Conservation (phyloP, 768 basidiomycete species). For the Clathrus columnatus region DNA sequence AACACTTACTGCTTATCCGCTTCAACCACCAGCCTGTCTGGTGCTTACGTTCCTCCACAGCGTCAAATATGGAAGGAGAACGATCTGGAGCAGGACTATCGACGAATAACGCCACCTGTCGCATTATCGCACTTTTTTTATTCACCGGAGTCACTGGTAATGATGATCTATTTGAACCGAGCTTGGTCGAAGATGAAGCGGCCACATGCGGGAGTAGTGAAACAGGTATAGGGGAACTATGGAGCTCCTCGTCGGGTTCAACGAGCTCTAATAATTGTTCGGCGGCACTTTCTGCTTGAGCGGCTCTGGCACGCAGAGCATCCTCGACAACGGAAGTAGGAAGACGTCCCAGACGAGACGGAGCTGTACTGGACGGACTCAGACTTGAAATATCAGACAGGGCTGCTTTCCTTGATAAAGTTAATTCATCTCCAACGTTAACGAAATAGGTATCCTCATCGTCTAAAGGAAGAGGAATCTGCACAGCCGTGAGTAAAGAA, state of each 20-base stretch:
- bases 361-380: slow-evolving; percentile 34
- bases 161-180: slow-evolving; percentile 20
- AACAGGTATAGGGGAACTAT: slow-evolving; percentile 44
- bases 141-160: slow-evolving; percentile 60
- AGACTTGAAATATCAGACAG: slow-evolving; percentile 32
- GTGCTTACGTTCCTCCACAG: slow-evolving; percentile 55
- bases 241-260: slow-evolving; percentile 53
- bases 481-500: slow-evolving; percentile 59
- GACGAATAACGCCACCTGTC: slow-evolving; percentile 69
- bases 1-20: slow-evolving; percentile 54
- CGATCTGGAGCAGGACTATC: slow-evolving; percentile 63
- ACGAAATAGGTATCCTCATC: slow-evolving; percentile 51
- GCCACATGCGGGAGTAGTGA: slow-evolving; percentile 36
- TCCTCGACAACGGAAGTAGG: slow-evolving; percentile 64
- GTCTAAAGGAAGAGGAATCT: slow-evolving; percentile 67
- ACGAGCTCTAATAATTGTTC: slow-evolving; percentile 80
- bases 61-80: slow-evolving; percentile 56
- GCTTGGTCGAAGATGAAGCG: slow-evolving; percentile 29
- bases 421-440: slow-evolving; percentile 40
- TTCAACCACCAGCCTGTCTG: slow-evolving; percentile 84
- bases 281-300: slow-evolving; percentile 90
- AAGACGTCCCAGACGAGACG: slow-evolving; percentile 36
- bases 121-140: slow-evolving; percentile 50
- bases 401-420: slow-evolving; percentile 64
- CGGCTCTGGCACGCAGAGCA: slow-evolving; percentile 75